phyloP scores from a whole-genome alignment of 495 filamentous ascomycete genomes.

The Penicillium daleae region DNA sequence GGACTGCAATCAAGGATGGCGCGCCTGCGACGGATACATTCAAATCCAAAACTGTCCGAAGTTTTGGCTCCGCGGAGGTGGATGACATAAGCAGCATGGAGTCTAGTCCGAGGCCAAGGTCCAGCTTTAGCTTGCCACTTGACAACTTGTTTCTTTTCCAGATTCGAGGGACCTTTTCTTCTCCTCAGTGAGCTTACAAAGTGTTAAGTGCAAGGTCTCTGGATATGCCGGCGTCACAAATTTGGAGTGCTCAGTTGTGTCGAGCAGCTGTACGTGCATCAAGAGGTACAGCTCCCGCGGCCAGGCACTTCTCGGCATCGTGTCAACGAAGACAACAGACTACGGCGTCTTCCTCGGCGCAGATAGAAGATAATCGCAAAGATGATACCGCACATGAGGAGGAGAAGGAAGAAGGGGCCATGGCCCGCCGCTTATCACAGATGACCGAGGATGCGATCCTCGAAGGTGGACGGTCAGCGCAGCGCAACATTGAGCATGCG shows the following conservation, averaged over 20 bases:
- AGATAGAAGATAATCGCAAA: conserved; percentile 22
- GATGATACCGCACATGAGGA: conserved; percentile 19
- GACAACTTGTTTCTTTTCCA: conserved; percentile 10
- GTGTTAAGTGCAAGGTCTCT: not conserved
- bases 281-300: conserved; percentile 19
- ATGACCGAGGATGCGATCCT: conserved; percentile 81
- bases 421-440: conserved; percentile 73
- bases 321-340: conserved; percentile 33
- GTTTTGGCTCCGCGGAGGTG: conserved; percentile 48
- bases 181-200: not conserved
- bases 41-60: conserved; percentile 30
- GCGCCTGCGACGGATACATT: conserved; percentile 19
- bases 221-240: conserved; percentile 35
- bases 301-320: conserved; percentile 28
- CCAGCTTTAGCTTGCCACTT: conserved; percentile 21
- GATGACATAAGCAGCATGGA: conserved; percentile 39
- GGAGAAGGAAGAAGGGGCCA: conserved; percentile 55
- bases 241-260: conserved; percentile 22
- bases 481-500: conserved; percentile 77
- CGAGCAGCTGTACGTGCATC: conserved; percentile 20
- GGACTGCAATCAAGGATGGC: conserved; percentile 24
- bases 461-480: conserved; percentile 69
- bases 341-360: conserved; percentile 20
- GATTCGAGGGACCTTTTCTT: not conserved
- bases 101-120: no score